These are phyloP conservation scores for Daldinia loculata DNA, from an alignment of 495 filamentous ascomycete genomes.

Conservation along the genomic window DNA sequence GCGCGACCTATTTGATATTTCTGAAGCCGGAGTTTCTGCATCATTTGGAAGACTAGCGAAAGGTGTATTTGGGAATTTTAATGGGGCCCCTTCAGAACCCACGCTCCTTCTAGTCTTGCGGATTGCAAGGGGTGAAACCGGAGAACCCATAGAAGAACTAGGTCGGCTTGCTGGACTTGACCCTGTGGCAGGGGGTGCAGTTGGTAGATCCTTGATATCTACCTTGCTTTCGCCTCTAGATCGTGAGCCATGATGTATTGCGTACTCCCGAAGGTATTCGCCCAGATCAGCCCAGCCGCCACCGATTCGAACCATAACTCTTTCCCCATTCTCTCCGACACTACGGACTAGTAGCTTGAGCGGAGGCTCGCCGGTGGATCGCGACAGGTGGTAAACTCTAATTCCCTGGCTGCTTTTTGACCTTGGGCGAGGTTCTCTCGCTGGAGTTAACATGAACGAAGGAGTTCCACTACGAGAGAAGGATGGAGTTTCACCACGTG, in stretches of 20 bases:
- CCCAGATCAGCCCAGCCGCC: conserved; percentile 96
- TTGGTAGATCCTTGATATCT: conserved; percentile 66
- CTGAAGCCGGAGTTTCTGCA: conserved; percentile 47
- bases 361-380: conserved; percentile 79
- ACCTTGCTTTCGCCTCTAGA: conserved; percentile 59
- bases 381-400: conserved; percentile 91
- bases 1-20: conserved; percentile 51
- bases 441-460: conserved; percentile 73
- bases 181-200: conserved; percentile 32
- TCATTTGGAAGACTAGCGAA: conserved; percentile 34
- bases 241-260: conserved; percentile 80
- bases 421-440: conserved; percentile 53
- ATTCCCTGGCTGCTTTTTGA: conserved; percentile 69
- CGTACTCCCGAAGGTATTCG: conserved; percentile 94
- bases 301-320: conserved; percentile 96
- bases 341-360: conserved; percentile 93
- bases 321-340: conserved; percentile 87
- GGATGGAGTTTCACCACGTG: conserved; percentile 45
- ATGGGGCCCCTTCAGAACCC: conserved; percentile 39
- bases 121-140: conserved; percentile 54
- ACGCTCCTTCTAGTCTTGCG: conserved; percentile 60
- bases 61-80: conserved; percentile 50
- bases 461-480: conserved; percentile 67
- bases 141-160: conserved; percentile 48
- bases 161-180: conserved; percentile 57